phyloP scores from a whole-genome alignment of 306 rosid species.

The Cucurbita pepo region DNA sequence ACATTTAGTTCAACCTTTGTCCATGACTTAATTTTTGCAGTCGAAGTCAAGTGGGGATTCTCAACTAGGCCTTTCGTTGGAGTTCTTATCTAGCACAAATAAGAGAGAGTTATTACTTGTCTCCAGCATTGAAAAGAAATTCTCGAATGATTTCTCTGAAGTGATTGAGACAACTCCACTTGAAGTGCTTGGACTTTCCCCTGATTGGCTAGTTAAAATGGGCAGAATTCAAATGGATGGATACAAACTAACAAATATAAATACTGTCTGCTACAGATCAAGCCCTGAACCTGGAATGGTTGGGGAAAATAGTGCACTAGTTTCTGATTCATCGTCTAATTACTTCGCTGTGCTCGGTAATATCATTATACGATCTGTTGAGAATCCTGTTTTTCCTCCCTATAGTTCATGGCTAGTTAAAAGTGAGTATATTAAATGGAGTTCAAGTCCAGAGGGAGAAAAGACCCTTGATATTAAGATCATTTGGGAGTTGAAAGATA shows the following conservation, averaged over 20 bases:
- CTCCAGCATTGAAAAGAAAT: conserved; percentile 11
- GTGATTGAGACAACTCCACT: conserved; percentile 25
- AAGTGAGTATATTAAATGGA: conserved; percentile 37
- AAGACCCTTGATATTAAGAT: conserved; percentile 41
- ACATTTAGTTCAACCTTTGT: background rate
- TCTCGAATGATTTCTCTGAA: conserved; percentile 27
- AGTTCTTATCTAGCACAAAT: conserved; percentile 22
- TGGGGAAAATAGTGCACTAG: background rate
- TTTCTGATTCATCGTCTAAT: background rate
- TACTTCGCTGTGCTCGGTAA: conserved; percentile 67
- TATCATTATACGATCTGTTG: conserved; percentile 26
- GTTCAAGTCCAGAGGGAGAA: conserved; percentile 21
- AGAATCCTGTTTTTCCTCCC: conserved; percentile 25
- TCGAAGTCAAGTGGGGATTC: conserved; percentile 50
- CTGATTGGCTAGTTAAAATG: conserved; percentile 49
- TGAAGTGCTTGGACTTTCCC: conserved; percentile 10
- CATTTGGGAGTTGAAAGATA: conserved; percentile 54
- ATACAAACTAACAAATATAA: conserved; percentile 36
- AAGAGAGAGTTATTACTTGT: conserved; percentile 24
- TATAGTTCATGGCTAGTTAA: conserved; percentile 50
- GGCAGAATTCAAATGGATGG: conserved; percentile 37
- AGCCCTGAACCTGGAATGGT: conserved; percentile 12
- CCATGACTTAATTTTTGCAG: conserved; percentile 24
- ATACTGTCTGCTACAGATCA: conserved; percentile 42
- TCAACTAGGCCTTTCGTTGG: conserved; percentile 49